phyloP scores from a whole-genome alignment of 345 rosid genomes.

The Lepidium africanum region DNA sequence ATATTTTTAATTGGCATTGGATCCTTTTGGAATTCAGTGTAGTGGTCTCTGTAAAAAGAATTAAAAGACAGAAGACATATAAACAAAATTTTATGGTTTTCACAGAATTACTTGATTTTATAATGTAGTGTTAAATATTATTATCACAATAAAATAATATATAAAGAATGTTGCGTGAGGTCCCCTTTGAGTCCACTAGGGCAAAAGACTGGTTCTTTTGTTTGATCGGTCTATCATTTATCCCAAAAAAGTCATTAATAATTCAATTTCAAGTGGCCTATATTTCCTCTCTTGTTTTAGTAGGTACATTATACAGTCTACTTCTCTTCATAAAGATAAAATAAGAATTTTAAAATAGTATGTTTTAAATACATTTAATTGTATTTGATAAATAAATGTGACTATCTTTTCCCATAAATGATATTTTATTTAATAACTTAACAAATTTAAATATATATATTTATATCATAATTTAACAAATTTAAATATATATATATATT shows the following conservation, averaged over 20 bases:
- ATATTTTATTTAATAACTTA: too few relatives aligned
- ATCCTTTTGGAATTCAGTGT: constrained; percentile 29
- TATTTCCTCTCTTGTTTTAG: not conserved
- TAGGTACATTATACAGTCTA: not conserved
- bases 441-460: too few relatives aligned
- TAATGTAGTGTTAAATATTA: not conserved
- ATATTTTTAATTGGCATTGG: constrained; percentile 14
- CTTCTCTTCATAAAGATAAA: too few relatives aligned
- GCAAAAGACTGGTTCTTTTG: constrained; percentile 19
- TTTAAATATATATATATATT: too few relatives aligned
- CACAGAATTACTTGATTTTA: not conserved
- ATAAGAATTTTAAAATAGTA: too few relatives aligned
- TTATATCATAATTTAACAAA: too few relatives aligned
- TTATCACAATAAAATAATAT: not conserved
- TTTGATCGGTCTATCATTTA: constrained; percentile 1
- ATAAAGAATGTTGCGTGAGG: constrained; percentile 15
- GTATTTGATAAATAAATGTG: too few relatives aligned
- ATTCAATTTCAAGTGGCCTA: not conserved
- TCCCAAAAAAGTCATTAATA: not conserved
- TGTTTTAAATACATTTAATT: too few relatives aligned
- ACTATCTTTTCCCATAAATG: too few relatives aligned
- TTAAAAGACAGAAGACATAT: constrained; percentile 5
- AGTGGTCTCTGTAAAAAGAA: constrained; percentile 10
- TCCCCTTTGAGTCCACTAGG: constrained; percentile 20
- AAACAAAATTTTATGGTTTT: not conserved